A percentile compares a stretch with the other conserved stretches of the same genome.
Conservation (phyloP, 176 grass and related monocot species). For the Aegilops sharonensis region DNA sequence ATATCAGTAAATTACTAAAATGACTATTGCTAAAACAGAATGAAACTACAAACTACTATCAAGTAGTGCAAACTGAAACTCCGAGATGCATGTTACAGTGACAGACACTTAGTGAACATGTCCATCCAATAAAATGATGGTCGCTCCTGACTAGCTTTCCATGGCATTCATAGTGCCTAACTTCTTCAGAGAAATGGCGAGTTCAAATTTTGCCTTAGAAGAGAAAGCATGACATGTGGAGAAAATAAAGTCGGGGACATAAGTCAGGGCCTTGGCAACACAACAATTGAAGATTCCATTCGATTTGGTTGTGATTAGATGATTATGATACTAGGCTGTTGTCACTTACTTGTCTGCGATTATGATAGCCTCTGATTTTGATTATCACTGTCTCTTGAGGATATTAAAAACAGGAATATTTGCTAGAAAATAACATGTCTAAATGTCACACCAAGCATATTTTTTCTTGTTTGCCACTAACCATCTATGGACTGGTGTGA, state of each 20-base stretch:
- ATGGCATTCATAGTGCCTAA: neutral
- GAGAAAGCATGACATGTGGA: slow-evolving; percentile 8
- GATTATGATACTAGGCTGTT: neutral
- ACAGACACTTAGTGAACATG: neutral
- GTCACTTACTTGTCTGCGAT: neutral
- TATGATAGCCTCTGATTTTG: slow-evolving; percentile 2
- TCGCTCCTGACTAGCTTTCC: neutral
- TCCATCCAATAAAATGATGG: slow-evolving; percentile 1
- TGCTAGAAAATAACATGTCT: neutral
- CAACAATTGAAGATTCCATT: slow-evolving; percentile 3
- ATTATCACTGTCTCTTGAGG: slow-evolving; percentile 3
- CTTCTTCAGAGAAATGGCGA: slow-evolving; percentile 1
- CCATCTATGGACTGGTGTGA: slow-evolving; percentile 10
- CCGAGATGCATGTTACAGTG: slow-evolving; percentile 16
- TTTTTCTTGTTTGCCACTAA: slow-evolving; percentile 4
- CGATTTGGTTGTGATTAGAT: neutral
- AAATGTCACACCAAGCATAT: neutral
- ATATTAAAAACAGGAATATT: neutral
- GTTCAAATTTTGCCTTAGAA: neutral
- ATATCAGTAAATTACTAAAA: slow-evolving; percentile 21
- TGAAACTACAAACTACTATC: neutral
- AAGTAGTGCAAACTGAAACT: neutral
- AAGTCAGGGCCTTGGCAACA: slow-evolving; percentile 4
- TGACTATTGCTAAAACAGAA: neutral
- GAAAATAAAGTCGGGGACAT: neutral